Base-by-base conservation (phyloP, 1,284 basidiomycete species). In the Agaricales sp. region DNA sequence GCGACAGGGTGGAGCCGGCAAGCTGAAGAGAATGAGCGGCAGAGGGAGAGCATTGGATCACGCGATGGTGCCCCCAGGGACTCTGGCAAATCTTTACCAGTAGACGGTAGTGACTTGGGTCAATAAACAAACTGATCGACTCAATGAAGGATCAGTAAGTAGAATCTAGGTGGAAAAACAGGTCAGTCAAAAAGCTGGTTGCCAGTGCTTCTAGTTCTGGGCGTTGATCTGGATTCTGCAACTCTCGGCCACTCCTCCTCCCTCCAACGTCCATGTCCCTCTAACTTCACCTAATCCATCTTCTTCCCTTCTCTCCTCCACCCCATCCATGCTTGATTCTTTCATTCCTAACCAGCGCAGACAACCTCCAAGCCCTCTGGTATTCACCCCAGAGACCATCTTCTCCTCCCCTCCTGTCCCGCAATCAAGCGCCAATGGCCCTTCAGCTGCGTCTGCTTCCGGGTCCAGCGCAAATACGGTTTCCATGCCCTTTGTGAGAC, bases 401-500 rank as follows among this genome's bases (percentile, higher is more conserved):
- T 64, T 80, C 38, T 75, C 80, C 12, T 72, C 75, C 48, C 63
- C 67, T 48, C 62, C 67, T 18, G 67, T 74, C 48, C 57, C 67
- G 45, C 70, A 68, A 54, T 58, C 68, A 50, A 61, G 66, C 56
- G 30, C 30, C 8, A n/a, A 8, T n/a, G 30, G 11, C 67, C 54
- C 69, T 64, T 61, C 41, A 43, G 8, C 8, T 21, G 11, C 20
- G n/a, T 35, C 30, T 11, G 62, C 59, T 56, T 64, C 75, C 67
- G 70, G 68, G 45, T 79, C 81, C 12, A 72, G 71, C 48, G 73
- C 81, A 22, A 83, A 80, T 61, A 86, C 83, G 50, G 84, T 89
- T 48, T 88, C 86, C 50, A 90, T 88, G 85, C 84, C 89, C 43
- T 95, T 93, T 59, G 93, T 98, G 53, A 78, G 90, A 50, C 81